Evolutionary conservation across 768 basidiomycete species (phyloP), one percentile per base, ranked within the genome.

Genomic region (Lactifluus volemus): DNA sequence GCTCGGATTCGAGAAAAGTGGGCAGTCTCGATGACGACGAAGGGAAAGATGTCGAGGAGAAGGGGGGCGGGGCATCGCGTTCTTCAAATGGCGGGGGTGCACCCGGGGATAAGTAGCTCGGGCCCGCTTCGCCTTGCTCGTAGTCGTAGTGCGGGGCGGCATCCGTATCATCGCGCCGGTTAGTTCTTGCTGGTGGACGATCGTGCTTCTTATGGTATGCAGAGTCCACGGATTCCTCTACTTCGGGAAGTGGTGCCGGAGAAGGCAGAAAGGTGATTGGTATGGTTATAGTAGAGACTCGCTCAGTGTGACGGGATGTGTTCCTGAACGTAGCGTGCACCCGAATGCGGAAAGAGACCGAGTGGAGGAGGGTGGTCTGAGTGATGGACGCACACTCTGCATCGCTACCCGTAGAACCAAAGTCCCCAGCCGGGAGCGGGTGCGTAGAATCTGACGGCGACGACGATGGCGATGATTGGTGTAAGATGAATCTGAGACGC

Each of bases 171-270:
- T 89, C 88, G 41, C 79, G 73, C 55, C 91, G 77, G 41, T 84
- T 79, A 0, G 91, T 93, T 68, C 76, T 82, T 3, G 78, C 70
- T 2, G 91, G 91, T 7, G 91, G 91, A 2, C 81, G 80, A 67
- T 93, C 91, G 66, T 92, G 90, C 70, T 93, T 93, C 77, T 93
- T 93, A 67, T 82, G 84, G 71, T 93, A 93, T 7, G 87, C 88
- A 34, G 78, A 79, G 63, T 88, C 88, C 21, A 89, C 72, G 55
- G 82, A 81, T 57, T 77, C 79, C n/a, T 86, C 85, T 4, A 88
- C 82, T 69, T 91, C 84, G 5, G 88, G 88, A 21, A 89, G 80
- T n/a, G 86, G 86, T 0, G 91, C 89, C 15, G 85, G 79, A 2
- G 86, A 83, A 25, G 91, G 84, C 51, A 91, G 77, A 47, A 92